Base-by-base conservation (phyloP, 371 early-diverging fungal species). In the Lichtheimia hyalospora region DNA sequence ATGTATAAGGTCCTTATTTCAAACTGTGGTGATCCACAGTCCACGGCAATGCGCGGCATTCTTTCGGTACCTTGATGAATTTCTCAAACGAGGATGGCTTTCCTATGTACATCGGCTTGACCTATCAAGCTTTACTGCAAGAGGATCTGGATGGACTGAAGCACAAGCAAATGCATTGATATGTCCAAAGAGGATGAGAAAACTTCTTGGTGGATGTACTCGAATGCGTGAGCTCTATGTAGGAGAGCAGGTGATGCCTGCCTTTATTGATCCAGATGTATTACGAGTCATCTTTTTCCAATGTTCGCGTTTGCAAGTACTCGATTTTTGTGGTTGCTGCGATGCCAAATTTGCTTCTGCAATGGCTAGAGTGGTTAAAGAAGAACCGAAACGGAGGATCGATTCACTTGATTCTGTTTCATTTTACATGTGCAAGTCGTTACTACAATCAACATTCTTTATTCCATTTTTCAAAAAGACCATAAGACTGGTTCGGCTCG, bases 101-200 rank as follows among this genome's bases (percentile, higher is more conserved):
- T 27, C 48, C 1, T 39, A 58, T 43, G 69, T 71, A 2, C 65
- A 52, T 23, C 39, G 62, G 16, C 59, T 76, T 2, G 77, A 76
- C 50, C 50, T 76, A 8, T 73, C 74, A 6, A 66, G 71, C 10
- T 76, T 69, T 58, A 72, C 73, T 3, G 65, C 64, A 1, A 54
- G 63, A 14, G 77, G 77, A n/a, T 62, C 69, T 21, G 71, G 77
- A 20, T 73, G 59, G 67, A 59, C 69, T 8, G 71, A 70, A 52
- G 66, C 62, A 7, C 58, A 71, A 34, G 73, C 77, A 7, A 70
- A 67, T 18, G 53, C 61, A 0, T 51, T 69, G 13, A 52, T 76
- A 3, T 39, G 58, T 7, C 60, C 73, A 7, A 60, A 68, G 5
- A 54, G 57, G 24, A 46, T 76, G 27, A 67, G 66, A 1, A 8